Evolutionary conservation across 2,329 filamentous ascomycete species (phyloP).

Genomic region (Furcasterigmium sp.): DNA sequence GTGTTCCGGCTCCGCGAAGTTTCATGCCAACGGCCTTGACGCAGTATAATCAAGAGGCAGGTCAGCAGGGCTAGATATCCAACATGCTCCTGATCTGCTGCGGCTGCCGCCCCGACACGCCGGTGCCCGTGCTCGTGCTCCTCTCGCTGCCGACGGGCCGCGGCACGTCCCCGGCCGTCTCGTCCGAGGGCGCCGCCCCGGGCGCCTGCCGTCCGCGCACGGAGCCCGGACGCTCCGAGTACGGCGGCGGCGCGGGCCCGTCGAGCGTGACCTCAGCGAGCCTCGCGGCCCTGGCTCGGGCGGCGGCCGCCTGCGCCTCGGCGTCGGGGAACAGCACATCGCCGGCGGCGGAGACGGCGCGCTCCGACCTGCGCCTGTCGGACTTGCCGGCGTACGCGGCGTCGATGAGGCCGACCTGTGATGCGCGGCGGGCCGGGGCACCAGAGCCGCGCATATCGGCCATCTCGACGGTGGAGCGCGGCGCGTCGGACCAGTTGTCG

Average conservation of each 20-base stretch:
- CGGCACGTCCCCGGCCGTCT: conserved; percentile 10
- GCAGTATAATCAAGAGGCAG: no score
- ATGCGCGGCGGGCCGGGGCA: conserved; percentile 16
- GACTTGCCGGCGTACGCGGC: conserved; percentile 34
- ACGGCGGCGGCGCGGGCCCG: conserved; percentile 37
- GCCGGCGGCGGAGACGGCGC: conserved; percentile 35
- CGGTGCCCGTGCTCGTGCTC: conserved; percentile 40
- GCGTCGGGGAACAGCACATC: conserved; percentile 43
- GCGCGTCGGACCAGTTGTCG: conserved; percentile 29
- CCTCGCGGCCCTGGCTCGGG: conserved; percentile 25
- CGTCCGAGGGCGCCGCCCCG: no score
- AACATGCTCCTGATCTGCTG: conserved; percentile 54
- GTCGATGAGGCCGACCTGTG: conserved; percentile 16
- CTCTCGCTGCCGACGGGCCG: conserved; percentile 31
- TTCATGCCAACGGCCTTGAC: no score
- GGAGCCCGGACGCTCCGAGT: conserved; percentile 20
- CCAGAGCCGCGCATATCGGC: conserved; percentile 17
- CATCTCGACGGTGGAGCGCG: conserved; percentile 20
- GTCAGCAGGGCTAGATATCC: conserved; percentile 38
- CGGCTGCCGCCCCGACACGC: conserved; percentile 41
- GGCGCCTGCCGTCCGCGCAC: conserved; percentile 15
- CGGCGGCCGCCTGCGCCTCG: conserved; percentile 8
- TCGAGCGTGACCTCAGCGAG: conserved; percentile 35
- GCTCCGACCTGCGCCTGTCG: conserved; percentile 38
- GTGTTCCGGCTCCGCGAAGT: no score